These are phyloP conservation scores for Aspergillus glaucus DNA, from an alignment of 2,329 filamentous ascomycete genomes.

Conservation along the genomic window DNA sequence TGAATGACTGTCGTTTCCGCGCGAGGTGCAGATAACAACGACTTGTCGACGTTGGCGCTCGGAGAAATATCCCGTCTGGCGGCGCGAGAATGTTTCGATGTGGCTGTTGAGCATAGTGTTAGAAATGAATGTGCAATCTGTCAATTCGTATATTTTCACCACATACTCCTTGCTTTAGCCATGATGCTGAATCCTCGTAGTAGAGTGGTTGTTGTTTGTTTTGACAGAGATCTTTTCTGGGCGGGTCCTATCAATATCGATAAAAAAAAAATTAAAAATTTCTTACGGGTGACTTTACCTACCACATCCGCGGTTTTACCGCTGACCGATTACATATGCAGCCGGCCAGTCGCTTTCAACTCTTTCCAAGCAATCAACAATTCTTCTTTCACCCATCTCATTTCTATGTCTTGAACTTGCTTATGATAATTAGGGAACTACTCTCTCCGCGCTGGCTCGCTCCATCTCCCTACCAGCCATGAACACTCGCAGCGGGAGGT, in stretches of 20 bases:
- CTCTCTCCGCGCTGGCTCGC: conserved; percentile 16
- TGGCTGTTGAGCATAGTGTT: conserved; percentile 32
- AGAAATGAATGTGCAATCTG: conserved; percentile 2
- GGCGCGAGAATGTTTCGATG: conserved; percentile 52
- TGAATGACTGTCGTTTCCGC: conserved; percentile 32
- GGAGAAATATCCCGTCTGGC: conserved; percentile 53
- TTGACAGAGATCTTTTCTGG: conserved; percentile 17
- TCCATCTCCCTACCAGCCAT: conserved; percentile 23
- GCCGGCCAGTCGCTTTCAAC: not conserved
- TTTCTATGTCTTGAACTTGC: conserved; percentile 6
- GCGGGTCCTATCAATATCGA: conserved; percentile 28
- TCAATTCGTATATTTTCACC: not conserved
- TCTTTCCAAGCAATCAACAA: not conserved
- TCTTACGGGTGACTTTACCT: conserved; percentile 20
- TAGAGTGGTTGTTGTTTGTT: not conserved
- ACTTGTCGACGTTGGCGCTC: conserved; percentile 48
- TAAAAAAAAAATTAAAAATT: conserved; percentile 28
- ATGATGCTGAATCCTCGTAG: conserved; percentile 22
- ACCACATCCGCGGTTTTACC: conserved; percentile 20
- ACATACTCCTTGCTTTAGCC: conserved; percentile 34
- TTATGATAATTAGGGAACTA: conserved; percentile 11
- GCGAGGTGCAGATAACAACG: conserved; percentile 39
- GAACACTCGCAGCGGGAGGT: conserved; percentile 28
- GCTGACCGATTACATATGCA: not conserved
- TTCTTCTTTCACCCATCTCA: conserved; percentile 6